These are phyloP conservation scores for Collybiopsis confluens DNA, from an alignment of 768 basidiomycete genomes.

Conservation along the genomic window DNA sequence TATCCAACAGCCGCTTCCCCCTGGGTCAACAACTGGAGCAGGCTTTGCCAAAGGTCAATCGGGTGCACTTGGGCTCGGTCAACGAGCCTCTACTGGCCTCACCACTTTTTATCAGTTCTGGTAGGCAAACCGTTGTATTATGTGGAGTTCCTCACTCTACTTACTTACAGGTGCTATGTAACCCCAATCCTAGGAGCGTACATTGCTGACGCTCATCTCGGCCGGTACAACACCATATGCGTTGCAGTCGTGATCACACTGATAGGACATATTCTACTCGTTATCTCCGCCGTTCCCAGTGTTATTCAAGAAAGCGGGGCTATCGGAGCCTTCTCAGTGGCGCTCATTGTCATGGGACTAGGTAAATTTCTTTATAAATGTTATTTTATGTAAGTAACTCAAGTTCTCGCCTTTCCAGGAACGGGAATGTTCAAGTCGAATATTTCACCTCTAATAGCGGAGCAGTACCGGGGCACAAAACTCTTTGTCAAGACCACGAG, in stretches of 20 bases:
- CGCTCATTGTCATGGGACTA: conserved; percentile 57
- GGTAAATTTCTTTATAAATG: conserved; percentile 19
- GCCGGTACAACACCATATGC: conserved; percentile 72
- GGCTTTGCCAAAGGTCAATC: conserved; percentile 50
- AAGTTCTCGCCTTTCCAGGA: conserved; percentile 23
- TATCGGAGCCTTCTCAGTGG: conserved; percentile 48
- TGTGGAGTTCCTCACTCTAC: background rate
- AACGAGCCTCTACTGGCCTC: conserved; percentile 69
- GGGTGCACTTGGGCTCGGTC: conserved; percentile 64
- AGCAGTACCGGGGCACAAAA: conserved; percentile 59
- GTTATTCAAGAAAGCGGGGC: conserved; percentile 54
- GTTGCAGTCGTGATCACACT: conserved; percentile 56
- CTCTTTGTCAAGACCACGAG: conserved; percentile 47
- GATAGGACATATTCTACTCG: conserved; percentile 61
- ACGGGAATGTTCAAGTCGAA: conserved; percentile 76
- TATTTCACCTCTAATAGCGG: conserved; percentile 74
- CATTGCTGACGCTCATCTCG: conserved; percentile 68
- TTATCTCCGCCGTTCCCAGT: conserved; percentile 61
- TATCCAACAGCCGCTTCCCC: conserved; percentile 67
- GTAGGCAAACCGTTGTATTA: conserved; percentile 27
- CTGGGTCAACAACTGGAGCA: conserved; percentile 62
- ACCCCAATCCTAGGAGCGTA: conserved; percentile 68
- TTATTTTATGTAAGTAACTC: conserved; percentile 10
- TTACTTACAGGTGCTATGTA: conserved; percentile 49
- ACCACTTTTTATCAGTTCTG: conserved; percentile 71